Evolutionary conservation across 2,329 filamentous ascomycete genomes (phyloP), one percentile per base, ranked within the genome.

Genomic region (Bisporella sp.): DNA sequence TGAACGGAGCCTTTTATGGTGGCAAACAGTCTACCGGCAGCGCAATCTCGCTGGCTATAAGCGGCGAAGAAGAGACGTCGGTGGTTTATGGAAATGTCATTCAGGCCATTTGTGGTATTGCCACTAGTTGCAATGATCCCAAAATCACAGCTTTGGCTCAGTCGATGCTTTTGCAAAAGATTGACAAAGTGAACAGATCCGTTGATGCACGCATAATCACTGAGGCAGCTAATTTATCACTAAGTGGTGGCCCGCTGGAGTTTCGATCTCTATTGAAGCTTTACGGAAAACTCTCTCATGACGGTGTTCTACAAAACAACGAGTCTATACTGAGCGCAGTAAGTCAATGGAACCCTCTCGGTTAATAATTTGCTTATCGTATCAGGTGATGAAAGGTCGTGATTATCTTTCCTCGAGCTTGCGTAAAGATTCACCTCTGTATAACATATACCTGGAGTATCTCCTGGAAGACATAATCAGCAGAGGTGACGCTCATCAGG

Each of bases 81-180:
- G 72, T 82, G 31, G 84, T 90, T 0, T 90, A 95, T 64, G 81
- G 83, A 35, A 95, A 92, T 55, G 86, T 97, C n/a, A 83, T 97
- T n/a, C 85, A 95, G 64, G 89, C 92, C 0, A 92, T 99, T 54
- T 92, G 95, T 51, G 84, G 84, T n/a, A 89, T 99, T 64, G 89
- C 93, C 1, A 81, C 78, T 28, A 84, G 81, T 51, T 90, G 85
- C 64, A 79, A 85, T 45, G 91, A 99, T 62, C 84, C 89, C 53
- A 96, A 96, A 69, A 95, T 99, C 48, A 93, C 87, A 5, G 91
- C 91, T 5, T 74, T 99, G 47, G 92, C 91, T 2, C 87, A 96
- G 60, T 95, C 90, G 1, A 96, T 99, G 84, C 80, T 99, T 29
- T 71, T 96, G n/a, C 93, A 99, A 64, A 97, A 99, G 68, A 80